Evolutionary conservation across 176 grass and related monocot genomes (phyloP).

Genomic region (Ensete glaucum): DNA sequence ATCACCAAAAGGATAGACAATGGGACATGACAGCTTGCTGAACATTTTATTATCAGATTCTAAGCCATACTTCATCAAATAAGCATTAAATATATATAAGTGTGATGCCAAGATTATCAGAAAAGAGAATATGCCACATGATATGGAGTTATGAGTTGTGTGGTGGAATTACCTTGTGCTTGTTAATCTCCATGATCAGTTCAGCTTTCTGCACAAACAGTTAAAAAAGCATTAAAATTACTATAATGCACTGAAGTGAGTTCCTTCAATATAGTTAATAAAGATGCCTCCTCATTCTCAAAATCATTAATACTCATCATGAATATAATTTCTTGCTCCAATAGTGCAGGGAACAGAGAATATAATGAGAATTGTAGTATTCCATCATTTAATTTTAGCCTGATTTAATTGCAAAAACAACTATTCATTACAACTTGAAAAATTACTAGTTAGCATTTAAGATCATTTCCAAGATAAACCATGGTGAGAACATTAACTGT

Average conservation of each 20-base stretch:
- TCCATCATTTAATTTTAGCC: neutral
- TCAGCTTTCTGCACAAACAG: slow-evolving; percentile 45
- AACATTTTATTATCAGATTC: neutral
- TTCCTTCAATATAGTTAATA: neutral
- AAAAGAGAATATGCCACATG: no score
- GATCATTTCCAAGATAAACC: neutral
- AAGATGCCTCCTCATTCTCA: neutral
- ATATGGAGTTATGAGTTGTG: neutral
- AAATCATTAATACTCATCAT: neutral
- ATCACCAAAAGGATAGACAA: slow-evolving; percentile 9
- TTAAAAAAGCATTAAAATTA: slow-evolving; percentile 4
- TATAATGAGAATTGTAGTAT: no score
- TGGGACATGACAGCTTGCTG: neutral
- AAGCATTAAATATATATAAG: no score
- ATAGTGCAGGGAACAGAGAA: no score
- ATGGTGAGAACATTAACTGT: neutral
- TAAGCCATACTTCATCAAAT: neutral
- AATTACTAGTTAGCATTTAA: neutral
- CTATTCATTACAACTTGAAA: neutral
- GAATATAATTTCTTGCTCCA: no score
- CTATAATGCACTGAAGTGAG: neutral
- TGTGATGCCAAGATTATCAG: no score
- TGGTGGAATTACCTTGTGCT: slow-evolving; percentile 42
- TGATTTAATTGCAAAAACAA: neutral
- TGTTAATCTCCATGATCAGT: slow-evolving; percentile 60